A percentile compares a stretch with the other conserved stretches of the same genome.
Conservation (phyloP, 2,329 filamentous ascomycete species). For the Sarocladium kiliense region DNA sequence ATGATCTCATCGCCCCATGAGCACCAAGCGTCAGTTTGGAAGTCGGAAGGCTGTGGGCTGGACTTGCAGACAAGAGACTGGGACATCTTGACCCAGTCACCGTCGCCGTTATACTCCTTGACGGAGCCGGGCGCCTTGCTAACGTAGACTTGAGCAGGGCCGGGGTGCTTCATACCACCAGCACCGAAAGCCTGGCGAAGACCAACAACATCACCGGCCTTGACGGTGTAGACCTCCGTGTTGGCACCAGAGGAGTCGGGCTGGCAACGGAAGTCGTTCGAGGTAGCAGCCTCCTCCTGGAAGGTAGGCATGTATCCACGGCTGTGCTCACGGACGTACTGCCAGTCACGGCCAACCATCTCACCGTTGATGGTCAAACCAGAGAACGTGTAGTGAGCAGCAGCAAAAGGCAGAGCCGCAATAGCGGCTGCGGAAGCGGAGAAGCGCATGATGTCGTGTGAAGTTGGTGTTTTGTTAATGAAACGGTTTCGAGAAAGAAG, state of each 20-base stretch:
- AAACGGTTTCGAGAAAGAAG: neutral
- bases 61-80: constrained; percentile 20
- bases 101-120: constrained; percentile 18
- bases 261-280: constrained; percentile 14
- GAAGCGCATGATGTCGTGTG: neutral
- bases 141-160: constrained; percentile 16
- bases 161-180: constrained; percentile 16
- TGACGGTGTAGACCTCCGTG: constrained; percentile 12
- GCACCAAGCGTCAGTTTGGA: constrained; percentile 14
- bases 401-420: constrained; percentile 8
- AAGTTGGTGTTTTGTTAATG: neutral
- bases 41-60: constrained; percentile 10
- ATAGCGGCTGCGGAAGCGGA: constrained; percentile 11
- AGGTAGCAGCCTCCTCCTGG: constrained; percentile 12
- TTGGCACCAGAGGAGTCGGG: constrained; percentile 9
- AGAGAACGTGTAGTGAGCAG: constrained; percentile 20
- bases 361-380: constrained; percentile 17
- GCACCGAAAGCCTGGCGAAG: constrained; percentile 13
- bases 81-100: constrained; percentile 26
- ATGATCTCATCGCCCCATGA: constrained; percentile 21
- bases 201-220: constrained; percentile 13
- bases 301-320: constrained; percentile 15
- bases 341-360: constrained; percentile 16
- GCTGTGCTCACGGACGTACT: constrained; percentile 15
- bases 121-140: constrained; percentile 14